Conservation (phyloP, 2,329 filamentous ascomycete genomes). For the Diaporthe ampelina region DNA sequence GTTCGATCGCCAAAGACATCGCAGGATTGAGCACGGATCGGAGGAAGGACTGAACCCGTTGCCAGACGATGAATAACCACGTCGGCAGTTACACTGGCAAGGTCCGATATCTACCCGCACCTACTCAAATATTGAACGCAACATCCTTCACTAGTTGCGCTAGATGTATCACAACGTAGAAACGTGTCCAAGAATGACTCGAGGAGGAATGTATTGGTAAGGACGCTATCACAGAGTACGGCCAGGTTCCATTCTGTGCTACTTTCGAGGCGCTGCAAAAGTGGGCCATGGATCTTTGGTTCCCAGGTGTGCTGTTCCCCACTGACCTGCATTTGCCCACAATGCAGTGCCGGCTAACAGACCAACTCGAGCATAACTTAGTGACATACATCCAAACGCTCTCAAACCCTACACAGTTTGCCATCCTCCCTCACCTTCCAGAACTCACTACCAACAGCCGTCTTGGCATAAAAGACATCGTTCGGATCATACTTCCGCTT, state of each 20-base stretch:
- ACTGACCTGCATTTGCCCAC: too few relatives aligned
- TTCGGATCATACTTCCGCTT: constrained; percentile 56
- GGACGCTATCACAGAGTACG: too few relatives aligned
- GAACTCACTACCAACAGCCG: not conserved
- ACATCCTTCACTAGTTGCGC: not conserved
- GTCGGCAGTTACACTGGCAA: not conserved
- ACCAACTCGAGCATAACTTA: too few relatives aligned
- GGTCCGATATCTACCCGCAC: not conserved
- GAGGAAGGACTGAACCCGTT: not conserved
- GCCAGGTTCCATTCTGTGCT: too few relatives aligned
- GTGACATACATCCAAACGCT: too few relatives aligned
- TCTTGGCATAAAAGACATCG: constrained; percentile 53
- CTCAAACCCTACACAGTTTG: not conserved
- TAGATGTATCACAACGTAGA: too few relatives aligned
- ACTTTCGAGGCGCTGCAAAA: too few relatives aligned
- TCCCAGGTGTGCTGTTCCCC: too few relatives aligned
- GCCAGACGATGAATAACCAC: not conserved
- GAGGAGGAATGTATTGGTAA: too few relatives aligned
- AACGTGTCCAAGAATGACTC: too few relatives aligned
- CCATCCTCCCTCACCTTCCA: constrained; percentile 4
- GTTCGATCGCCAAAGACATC: not conserved
- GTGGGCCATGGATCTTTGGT: too few relatives aligned
- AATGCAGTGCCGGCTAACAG: too few relatives aligned
- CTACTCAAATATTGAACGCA: not conserved
- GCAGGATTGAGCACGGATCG: not conserved